Evolutionary conservation across 192 early-diverging fungal species (phyloP), one percentile per base, ranked within the genome.

Genomic region (Coemansia sp.): DNA sequence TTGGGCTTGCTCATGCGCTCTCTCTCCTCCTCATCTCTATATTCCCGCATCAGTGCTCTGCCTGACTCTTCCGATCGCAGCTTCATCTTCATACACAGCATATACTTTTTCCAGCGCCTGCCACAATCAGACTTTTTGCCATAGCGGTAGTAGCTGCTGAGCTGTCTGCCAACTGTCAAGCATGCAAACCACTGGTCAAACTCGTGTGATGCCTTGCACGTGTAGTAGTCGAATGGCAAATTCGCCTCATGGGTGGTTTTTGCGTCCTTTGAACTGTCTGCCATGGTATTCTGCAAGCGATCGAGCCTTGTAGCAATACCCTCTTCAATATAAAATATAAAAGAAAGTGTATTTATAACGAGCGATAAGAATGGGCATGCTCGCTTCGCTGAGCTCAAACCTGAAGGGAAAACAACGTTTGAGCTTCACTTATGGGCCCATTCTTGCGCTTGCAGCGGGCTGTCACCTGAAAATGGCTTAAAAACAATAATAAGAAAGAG

Each of bases 91-190:
- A 80, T 73, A 24, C 77, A 80, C 44, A 80, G 59, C 52, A 44
- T 54, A 7, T 69, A 29, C 40, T 69, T 80, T 40, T 56, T 60
- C 77, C 77, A 80, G 24, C 66, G 67, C 55, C 70, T 80, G 12
- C 64, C 60, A 27, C 77, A 80, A 4, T 63, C 40, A 21, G 59
- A 29, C 47, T 73, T 73, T 16, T 80, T 53, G 30, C 77, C 77
- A 21, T 80, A 80, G 8, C 77, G 58, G 60, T 80, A 80, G 70
- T 73, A 73, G 64, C 65, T 80, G 62, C 65, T 67, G 33, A 80
- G 40, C 60, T 80, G 77, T 48, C 65, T 73, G 24, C 77, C 77
- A 0, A 80, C 77, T 6, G 77, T 70, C 51, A 80, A 28, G 35
- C 75, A 78, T 2, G 58, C 55, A 57, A 68, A 71, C 69, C 65